These are phyloP conservation scores for Hemileia vastatrix DNA, from an alignment of 1,284 basidiomycete genomes.

Conservation along the genomic window DNA sequence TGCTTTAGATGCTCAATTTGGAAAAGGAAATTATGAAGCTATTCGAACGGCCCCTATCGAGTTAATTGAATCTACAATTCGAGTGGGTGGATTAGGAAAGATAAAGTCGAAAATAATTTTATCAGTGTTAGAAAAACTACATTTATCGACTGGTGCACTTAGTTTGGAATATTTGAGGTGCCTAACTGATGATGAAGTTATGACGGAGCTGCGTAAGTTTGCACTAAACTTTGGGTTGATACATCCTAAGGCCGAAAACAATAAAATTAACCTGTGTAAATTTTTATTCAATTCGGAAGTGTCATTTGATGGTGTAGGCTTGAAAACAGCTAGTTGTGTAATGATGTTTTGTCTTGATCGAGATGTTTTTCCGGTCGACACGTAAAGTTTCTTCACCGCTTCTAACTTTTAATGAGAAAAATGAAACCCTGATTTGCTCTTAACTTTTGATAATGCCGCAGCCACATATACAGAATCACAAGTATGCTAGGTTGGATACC, in stretches of 20 bases:
- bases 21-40: constrained; percentile 54
- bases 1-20: constrained; percentile 54
- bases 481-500: constrained; percentile 63
- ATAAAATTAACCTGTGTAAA: too few species aligned
- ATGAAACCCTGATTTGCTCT: not conserved
- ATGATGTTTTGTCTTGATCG: constrained; percentile 62
- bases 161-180: constrained; percentile 29
- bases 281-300: too few species aligned
- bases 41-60: constrained; percentile 53
- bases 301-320: constrained; percentile 60
- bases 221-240: too few species aligned
- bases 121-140: constrained; percentile 51
- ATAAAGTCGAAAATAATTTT: constrained; percentile 63
- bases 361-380: constrained; percentile 66
- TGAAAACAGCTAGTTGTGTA: constrained; percentile 68
- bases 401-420: not conserved
- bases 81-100: constrained; percentile 61
- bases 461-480: constrained; percentile 58
- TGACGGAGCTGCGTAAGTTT: constrained; percentile 53
- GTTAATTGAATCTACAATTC: constrained; percentile 55
- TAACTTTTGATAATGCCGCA: constrained; percentile 3
- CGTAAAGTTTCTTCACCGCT: constrained; percentile 34
- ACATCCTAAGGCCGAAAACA: too few species aligned
- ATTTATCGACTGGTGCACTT: constrained; percentile 49
- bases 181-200: constrained; percentile 54